phyloP scores from a whole-genome alignment of 2,329 filamentous ascomycete species.

The Claviceps lovelessii region DNA sequence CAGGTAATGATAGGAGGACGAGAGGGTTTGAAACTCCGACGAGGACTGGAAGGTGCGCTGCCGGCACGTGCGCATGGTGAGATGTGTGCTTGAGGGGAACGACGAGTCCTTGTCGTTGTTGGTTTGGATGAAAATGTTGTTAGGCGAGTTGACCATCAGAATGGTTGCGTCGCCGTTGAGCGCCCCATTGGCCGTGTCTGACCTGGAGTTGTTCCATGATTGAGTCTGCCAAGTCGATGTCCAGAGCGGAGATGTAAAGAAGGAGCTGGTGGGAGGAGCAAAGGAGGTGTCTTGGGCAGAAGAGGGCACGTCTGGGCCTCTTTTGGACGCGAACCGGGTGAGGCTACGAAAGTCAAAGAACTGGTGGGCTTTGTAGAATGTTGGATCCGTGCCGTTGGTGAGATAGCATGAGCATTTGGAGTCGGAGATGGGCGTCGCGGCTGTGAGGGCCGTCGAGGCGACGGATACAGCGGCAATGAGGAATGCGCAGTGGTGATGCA shows the following conservation, averaged over 20 bases:
- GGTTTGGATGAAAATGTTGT: conserved; percentile 31
- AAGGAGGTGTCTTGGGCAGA: conserved; percentile 15
- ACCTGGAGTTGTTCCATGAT: conserved; percentile 24
- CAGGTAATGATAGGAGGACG: conserved; percentile 15
- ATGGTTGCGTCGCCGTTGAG: conserved; percentile 12
- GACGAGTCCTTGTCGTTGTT: conserved; percentile 8
- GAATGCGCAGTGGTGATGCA: neutral
- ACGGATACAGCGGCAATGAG: neutral
- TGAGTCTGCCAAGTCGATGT: conserved; percentile 24
- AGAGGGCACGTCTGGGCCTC: conserved; percentile 18
- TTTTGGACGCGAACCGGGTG: conserved; percentile 19
- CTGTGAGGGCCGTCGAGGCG: neutral
- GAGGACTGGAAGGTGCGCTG: conserved; percentile 30
- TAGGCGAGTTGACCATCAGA: conserved; percentile 27
- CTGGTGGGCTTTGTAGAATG: conserved; percentile 30
- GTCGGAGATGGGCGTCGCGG: conserved; percentile 12
- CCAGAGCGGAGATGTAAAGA: conserved; percentile 24
- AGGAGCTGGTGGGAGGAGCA: conserved; percentile 19
- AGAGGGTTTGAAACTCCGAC: conserved; percentile 30
- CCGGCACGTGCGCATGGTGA: conserved; percentile 34
- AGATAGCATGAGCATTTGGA: conserved; percentile 31
- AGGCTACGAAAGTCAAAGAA: conserved; percentile 38
- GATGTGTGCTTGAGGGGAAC: conserved; percentile 22
- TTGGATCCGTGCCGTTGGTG: conserved; percentile 29
- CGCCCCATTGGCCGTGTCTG: neutral